phyloP scores from a whole-genome alignment of 2,329 filamentous ascomycete species.

The Penicillium sp. region DNA sequence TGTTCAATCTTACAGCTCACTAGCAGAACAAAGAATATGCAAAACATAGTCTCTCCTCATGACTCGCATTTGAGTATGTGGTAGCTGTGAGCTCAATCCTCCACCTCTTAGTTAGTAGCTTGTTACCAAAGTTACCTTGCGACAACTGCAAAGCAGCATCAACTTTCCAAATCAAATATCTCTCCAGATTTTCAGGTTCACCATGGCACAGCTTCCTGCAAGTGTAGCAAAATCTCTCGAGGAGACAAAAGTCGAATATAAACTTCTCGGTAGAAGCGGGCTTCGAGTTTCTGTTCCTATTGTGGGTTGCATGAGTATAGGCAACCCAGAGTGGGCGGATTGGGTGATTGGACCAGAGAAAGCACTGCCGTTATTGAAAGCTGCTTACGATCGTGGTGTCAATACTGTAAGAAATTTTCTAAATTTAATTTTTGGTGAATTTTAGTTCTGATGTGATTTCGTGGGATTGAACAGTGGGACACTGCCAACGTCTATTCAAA shows the following conservation, averaged over 20 bases:
- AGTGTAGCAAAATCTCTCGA: conserved; percentile 9
- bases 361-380: conserved; percentile 18
- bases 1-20: no score
- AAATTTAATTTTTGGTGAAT: no score
- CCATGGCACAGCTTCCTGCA: conserved; percentile 7
- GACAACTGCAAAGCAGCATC: no score
- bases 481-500: conserved; percentile 40
- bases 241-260: conserved; percentile 12
- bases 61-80: no score
- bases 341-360: conserved; percentile 2
- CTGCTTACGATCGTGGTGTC: conserved; percentile 24
- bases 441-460: no score
- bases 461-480: conserved; percentile 18
- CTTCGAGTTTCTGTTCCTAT: conserved; percentile 22
- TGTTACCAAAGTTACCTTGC: no score
- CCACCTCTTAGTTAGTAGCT: no score
- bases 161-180: no score
- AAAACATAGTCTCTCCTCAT: no score
- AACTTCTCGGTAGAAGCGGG: conserved; percentile 20
- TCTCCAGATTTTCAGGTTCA: no score
- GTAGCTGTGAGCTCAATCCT: no score
- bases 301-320: conserved; percentile 17
- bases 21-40: no score
- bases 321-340: neutral
- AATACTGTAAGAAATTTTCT: conserved; percentile 11